Conservation (phyloP, 768 basidiomycete genomes). For the Plicaturopsis crispa region DNA sequence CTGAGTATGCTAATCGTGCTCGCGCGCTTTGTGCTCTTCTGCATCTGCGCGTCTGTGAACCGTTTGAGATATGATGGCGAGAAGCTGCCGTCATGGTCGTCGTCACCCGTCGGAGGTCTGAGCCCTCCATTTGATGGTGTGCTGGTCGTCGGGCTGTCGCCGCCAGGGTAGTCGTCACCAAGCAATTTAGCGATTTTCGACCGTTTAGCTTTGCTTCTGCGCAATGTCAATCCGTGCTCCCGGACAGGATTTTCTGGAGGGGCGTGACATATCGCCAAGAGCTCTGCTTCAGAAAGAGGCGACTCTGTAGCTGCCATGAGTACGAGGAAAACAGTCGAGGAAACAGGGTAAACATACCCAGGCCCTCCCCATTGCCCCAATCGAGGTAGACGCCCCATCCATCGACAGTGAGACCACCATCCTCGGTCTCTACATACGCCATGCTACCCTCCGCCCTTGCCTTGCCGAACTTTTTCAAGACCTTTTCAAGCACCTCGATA, state of each 20-base stretch:
- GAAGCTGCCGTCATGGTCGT: conserved; percentile 31
- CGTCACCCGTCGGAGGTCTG: conserved; percentile 16
- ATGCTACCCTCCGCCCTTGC: conserved; percentile 33
- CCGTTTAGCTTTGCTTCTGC: conserved; percentile 39
- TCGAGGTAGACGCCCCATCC: conserved; percentile 87
- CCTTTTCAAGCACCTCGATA: conserved; percentile 81
- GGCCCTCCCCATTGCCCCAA: conserved; percentile 39
- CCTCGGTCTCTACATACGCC: conserved; percentile 58
- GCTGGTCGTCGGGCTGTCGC: no score
- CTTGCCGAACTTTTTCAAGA: conserved; percentile 86
- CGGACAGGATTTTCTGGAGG: conserved; percentile 72
- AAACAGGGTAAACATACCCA: conserved; percentile 31
- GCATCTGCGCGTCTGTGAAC: conserved; percentile 17
- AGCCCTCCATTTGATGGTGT: no score
- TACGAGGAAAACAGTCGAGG: not conserved
- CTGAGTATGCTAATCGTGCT: conserved; percentile 93
- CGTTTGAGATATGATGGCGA: conserved; percentile 22
- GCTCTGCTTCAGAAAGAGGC: conserved; percentile 73
- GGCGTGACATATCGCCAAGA: conserved; percentile 78
- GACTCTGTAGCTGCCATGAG: no score
- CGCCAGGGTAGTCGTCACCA: conserved; percentile 36
- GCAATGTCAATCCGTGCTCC: conserved; percentile 72
- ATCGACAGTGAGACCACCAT: conserved; percentile 74
- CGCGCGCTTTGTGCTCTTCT: conserved; percentile 75
- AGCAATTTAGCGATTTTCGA: conserved; percentile 39